Evolutionary conservation across 2,329 filamentous ascomycete genomes (phyloP).

Genomic region (Huntiella bhutanensis): DNA sequence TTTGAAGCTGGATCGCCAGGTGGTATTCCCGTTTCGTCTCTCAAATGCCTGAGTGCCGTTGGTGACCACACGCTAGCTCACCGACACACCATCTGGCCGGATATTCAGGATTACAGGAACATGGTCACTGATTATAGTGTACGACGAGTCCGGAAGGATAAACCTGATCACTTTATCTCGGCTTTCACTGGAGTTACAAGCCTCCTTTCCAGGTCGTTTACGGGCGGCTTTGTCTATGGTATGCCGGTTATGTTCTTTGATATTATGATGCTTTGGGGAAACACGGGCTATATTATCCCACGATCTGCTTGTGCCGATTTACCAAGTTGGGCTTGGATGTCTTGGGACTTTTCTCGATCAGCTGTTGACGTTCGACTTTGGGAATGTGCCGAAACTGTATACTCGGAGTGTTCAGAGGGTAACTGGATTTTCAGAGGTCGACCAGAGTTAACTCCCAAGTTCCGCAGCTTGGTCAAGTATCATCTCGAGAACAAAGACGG

Average conservation of each 20-base stretch:
- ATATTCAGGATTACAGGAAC: slow-evolving; percentile 26
- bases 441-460: too few relatives aligned
- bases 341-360: slow-evolving; percentile 22
- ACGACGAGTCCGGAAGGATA: slow-evolving; percentile 17
- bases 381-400: too few relatives aligned
- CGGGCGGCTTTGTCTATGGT: slow-evolving; percentile 26
- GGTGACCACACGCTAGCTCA: slow-evolving; percentile 20
- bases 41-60: slow-evolving; percentile 19
- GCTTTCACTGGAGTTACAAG: slow-evolving; percentile 26
- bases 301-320: too few relatives aligned
- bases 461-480: too few relatives aligned
- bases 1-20: background rate
- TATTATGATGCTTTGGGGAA: slow-evolving; percentile 25
- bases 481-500: too few relatives aligned
- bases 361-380: too few relatives aligned
- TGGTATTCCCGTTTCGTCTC: slow-evolving; percentile 6
- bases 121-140: slow-evolving; percentile 26
- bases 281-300: too few relatives aligned
- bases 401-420: too few relatives aligned
- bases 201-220: slow-evolving; percentile 23
- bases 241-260: slow-evolving; percentile 29
- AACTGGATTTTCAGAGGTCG: too few relatives aligned
- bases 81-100: slow-evolving; percentile 25
- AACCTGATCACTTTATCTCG: too few relatives aligned
- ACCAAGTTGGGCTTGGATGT: slow-evolving; percentile 29